Evolutionary conservation across 2,329 filamentous ascomycete genomes (phyloP).

Genomic region (Fusarium devonianum): DNA sequence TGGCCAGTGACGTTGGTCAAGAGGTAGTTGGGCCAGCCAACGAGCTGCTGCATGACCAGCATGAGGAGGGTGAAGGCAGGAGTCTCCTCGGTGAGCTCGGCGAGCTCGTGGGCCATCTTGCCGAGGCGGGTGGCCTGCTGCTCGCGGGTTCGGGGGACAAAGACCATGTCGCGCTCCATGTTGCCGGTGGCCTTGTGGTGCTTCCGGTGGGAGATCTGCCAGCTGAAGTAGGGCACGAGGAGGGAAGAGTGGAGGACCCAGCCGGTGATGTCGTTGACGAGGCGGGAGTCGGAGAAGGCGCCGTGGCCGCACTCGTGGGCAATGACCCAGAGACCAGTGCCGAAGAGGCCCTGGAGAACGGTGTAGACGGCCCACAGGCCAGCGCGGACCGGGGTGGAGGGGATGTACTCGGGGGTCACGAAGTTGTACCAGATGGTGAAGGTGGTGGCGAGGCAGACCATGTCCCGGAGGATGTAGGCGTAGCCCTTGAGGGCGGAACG

Average conservation of each 20-base stretch:
- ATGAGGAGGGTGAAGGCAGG: constrained; percentile 79
- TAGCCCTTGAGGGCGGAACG: constrained; percentile 79
- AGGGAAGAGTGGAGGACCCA: constrained; percentile 90
- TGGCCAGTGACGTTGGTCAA: constrained; percentile 93
- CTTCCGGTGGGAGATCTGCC: constrained; percentile 99
- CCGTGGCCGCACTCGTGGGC: constrained; percentile 98
- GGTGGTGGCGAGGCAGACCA: constrained; percentile 73
- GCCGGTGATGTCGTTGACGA: constrained; percentile 89
- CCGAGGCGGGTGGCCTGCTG: constrained; percentile 79
- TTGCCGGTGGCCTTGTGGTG: constrained; percentile 99
- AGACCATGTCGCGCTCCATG: constrained; percentile 99
- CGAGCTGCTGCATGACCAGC: constrained; percentile 84
- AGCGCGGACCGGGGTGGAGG: constrained; percentile 71
- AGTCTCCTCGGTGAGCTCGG: constrained; percentile 93
- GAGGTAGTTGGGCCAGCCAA: constrained; percentile 94
- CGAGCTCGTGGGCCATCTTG: constrained; percentile 78
- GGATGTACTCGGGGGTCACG: constrained; percentile 83
- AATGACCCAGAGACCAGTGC: constrained; percentile 93
- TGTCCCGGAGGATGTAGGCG: constrained; percentile 84
- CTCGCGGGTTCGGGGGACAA: constrained; percentile 90
- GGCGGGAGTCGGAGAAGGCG: constrained; percentile 91
- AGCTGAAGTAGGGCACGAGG: constrained; percentile 97
- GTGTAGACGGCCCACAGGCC: constrained; percentile 72
- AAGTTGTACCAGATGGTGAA: constrained; percentile 92
- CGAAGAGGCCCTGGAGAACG: constrained; percentile 88